Evolutionary conservation across 805 yeast genomes (phyloP).

Genomic region (Cyberlindnera subsufficiens): DNA sequence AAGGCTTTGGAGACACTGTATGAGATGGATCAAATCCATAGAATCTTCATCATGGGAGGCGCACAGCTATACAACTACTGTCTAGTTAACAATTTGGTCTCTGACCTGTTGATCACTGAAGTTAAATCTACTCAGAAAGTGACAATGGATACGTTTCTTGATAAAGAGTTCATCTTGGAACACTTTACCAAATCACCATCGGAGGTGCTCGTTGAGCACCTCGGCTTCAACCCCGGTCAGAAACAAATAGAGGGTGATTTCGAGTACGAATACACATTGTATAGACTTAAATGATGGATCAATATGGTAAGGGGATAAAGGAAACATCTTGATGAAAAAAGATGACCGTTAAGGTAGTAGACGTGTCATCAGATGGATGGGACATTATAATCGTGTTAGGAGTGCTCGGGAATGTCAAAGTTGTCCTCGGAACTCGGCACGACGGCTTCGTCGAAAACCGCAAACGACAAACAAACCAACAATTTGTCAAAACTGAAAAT

Average conservation of each 20-base stretch:
- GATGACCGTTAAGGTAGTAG: too few relatives aligned
- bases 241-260: constrained; percentile 42
- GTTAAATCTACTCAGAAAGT: constrained; percentile 31
- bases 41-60: constrained; percentile 86
- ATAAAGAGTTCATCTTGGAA: constrained; percentile 25
- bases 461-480: not conserved
- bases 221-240: constrained; percentile 26
- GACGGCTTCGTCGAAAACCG: not conserved
- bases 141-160: constrained; percentile 69
- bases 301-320: not conserved
- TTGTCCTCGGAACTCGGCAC: not conserved
- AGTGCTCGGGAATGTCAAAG: too few relatives aligned
- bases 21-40: constrained; percentile 33
- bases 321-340: too few relatives aligned
- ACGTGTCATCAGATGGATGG: too few relatives aligned
- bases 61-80: constrained; percentile 73
- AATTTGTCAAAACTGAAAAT: not conserved
- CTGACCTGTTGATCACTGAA: constrained; percentile 65
- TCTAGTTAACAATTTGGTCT: constrained; percentile 39
- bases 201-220: constrained; percentile 31
- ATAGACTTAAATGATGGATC: constrained; percentile 30
- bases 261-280: constrained; percentile 55
- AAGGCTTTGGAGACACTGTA: constrained; percentile 34
- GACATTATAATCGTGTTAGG: too few relatives aligned
- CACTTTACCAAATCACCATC: constrained; percentile 34